Percentiles rank a stretch among this genome's conserved stretches.
Conservation (phyloP, 73 alveolate species). For the Stentor coeruleus region DNA sequence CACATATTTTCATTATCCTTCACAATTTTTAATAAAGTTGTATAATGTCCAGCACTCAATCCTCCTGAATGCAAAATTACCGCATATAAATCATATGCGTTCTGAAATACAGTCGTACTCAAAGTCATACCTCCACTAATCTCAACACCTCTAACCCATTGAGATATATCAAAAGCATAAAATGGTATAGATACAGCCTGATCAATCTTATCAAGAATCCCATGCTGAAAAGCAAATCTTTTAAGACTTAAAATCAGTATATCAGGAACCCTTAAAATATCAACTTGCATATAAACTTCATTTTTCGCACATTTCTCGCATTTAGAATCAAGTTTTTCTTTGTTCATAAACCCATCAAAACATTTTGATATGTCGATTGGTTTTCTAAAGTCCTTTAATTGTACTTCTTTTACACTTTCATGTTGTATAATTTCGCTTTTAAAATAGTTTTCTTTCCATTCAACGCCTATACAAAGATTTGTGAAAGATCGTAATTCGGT, state of each 20-base stretch:
- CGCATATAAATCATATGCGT: conserved; percentile 63
- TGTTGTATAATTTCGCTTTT: background rate
- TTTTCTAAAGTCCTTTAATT: background rate
- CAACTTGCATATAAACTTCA: conserved; percentile 30
- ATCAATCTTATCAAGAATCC: conserved; percentile 69
- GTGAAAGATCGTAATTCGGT: background rate
- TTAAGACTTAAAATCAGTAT: conserved; percentile 62
- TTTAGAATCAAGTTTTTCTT: conserved; percentile 33
- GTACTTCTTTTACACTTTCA: background rate
- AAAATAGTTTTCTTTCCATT: background rate
- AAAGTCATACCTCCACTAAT: conserved; percentile 11
- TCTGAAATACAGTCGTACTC: conserved; percentile 21
- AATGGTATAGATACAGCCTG: conserved; percentile 66
- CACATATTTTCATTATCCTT: conserved; percentile 44
- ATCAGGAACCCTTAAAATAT: conserved; percentile 53
- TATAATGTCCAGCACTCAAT: conserved; percentile 67
- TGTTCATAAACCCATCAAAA: conserved; percentile 31
- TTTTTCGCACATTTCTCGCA: conserved; percentile 29
- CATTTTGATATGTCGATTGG: conserved; percentile 28
- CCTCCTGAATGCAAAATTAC: conserved; percentile 65
- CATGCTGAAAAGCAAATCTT: conserved; percentile 62
- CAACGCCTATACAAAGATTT: background rate
- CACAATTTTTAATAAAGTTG: conserved; percentile 36
- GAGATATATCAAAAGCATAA: conserved; percentile 41
- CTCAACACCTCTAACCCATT: conserved; percentile 30